phyloP scores from a whole-genome alignment of 148 eudicot species.

The Chenopodium quinoa region DNA sequence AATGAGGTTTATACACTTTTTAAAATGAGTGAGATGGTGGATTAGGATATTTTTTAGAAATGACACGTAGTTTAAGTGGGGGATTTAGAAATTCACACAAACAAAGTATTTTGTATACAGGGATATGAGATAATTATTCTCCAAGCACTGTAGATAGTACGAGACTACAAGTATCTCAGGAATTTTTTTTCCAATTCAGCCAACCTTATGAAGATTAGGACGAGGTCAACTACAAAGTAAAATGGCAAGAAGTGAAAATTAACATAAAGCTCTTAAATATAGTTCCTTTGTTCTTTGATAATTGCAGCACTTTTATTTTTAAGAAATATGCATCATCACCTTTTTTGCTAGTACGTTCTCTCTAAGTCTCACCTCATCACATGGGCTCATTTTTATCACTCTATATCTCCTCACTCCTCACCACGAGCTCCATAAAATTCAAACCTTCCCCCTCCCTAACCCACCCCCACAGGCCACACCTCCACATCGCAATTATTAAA shows the following conservation, averaged over 20 bases:
- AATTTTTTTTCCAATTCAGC: neutral
- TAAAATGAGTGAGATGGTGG: neutral
- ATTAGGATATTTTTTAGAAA: neutral
- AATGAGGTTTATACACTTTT: neutral
- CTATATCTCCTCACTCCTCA: neutral
- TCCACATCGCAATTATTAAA: neutral
- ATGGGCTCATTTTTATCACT: neutral
- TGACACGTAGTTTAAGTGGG: neutral
- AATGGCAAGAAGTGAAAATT: neutral
- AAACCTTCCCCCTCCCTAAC: too few relatives aligned
- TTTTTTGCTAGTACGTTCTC: neutral
- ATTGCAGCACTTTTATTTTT: neutral
- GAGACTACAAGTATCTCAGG: neutral
- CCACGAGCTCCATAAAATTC: neutral
- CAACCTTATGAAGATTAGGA: neutral
- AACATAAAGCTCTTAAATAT: neutral
- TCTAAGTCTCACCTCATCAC: neutral
- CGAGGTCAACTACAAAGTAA: neutral
- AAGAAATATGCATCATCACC: neutral
- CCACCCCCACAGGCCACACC: too few relatives aligned
- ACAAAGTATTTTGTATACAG: too few relatives aligned
- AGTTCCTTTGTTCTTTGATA: neutral
- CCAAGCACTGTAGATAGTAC: neutral
- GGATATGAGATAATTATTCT: neutral
- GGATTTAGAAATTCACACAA: too few relatives aligned